Base-by-base conservation (phyloP, 1,284 basidiomycete genomes). In the Ustilago tritici region DNA sequence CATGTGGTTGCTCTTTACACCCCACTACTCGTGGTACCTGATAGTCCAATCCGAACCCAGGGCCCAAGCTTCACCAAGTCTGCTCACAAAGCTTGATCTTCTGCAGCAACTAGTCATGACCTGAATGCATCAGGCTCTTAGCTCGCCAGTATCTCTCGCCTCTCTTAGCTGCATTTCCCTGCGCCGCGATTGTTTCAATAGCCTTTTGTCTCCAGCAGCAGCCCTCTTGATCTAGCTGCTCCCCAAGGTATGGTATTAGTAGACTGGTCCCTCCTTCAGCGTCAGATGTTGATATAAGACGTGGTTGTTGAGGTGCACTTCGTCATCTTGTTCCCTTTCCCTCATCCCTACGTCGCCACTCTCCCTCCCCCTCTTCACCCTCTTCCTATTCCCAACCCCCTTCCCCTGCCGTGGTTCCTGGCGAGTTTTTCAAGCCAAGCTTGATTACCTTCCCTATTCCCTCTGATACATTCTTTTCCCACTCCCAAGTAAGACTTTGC, bases 291-390 rank as follows among this genome's bases (percentile, higher is more conserved):
- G 38, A 43, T 67, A 67, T 61, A 67, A 67, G 54, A 54, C 38
- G 19, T 2, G 14, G n/a, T 19, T 23, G 8, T 28, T 10, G 55
- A 35, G 7, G 15, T 8, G 14, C 38, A 38, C 32, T 23, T 23
- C 36, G 19, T 38, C 6, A 43, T 35, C 35, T 41, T 8, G 19
- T 40, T 36, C 17, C 55, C 41, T 23, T 36, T 40, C 28, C 68
- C 41, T 31, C 56, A 61, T 65, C 68, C 55, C 32, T 43, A 56
- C 53, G 56, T 34, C 46, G 31, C 56, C 40, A 41, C 54, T 41
- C 36, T 15, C 38, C 19, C n/a, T 19, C 38, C 49, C 62, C 46
- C 38, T 23, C 23, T 49, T 41, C 59, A 41, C 54, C 41, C 38
- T 41, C 23, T 23, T 47, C 57, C 52, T 46, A 34, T 34, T 34